Conservation (phyloP, 768 basidiomycete species). For the Lactifluus hygrophoroides region DNA sequence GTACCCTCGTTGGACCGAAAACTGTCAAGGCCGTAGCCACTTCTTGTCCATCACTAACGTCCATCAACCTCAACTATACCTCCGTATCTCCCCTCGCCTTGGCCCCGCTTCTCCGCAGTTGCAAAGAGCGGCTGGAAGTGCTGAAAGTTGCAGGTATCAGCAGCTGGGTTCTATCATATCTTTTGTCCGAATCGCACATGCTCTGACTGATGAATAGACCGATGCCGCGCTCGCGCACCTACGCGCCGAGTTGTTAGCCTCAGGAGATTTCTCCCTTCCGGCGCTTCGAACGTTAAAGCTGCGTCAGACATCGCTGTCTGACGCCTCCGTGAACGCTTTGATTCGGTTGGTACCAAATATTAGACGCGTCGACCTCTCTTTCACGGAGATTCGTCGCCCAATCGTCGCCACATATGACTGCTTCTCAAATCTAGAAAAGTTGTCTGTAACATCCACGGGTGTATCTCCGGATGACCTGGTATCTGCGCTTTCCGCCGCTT, state of each 20-base stretch:
- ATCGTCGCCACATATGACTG: slow-evolving; percentile 9
- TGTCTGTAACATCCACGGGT: slow-evolving; percentile 52
- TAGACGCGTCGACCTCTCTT: slow-evolving; percentile 53
- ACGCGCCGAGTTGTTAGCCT: slow-evolving; percentile 21
- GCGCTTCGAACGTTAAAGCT: slow-evolving; percentile 50
- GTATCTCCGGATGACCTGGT: slow-evolving; percentile 36
- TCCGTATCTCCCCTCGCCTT: slow-evolving; percentile 42
- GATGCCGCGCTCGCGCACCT: slow-evolving; percentile 47
- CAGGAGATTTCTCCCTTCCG: slow-evolving; percentile 27
- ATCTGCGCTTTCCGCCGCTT: slow-evolving; percentile 31
- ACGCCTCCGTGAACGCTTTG: slow-evolving; percentile 36
- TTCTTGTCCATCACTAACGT: slow-evolving; percentile 35
- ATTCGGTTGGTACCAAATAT: slow-evolving; percentile 42
- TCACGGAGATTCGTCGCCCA: slow-evolving; percentile 45
- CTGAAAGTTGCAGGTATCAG: slow-evolving; percentile 55
- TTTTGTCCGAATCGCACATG: neutral
- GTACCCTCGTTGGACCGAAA: slow-evolving; percentile 45
- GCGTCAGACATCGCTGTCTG: slow-evolving; percentile 44
- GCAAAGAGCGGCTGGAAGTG: slow-evolving; percentile 36
- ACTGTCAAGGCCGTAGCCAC: slow-evolving; percentile 38
- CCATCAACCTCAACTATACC: slow-evolving; percentile 56
- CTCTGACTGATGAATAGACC: slow-evolving; percentile 34
- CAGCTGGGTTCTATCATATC: slow-evolving; percentile 40
- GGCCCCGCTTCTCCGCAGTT: slow-evolving; percentile 34
- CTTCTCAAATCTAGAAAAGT: slow-evolving; percentile 40